Percentiles rank a stretch among this genome's conserved stretches.
phyloP scores from a whole-genome alignment of 129 eudicot species.

The Artemisia tridentata region DNA sequence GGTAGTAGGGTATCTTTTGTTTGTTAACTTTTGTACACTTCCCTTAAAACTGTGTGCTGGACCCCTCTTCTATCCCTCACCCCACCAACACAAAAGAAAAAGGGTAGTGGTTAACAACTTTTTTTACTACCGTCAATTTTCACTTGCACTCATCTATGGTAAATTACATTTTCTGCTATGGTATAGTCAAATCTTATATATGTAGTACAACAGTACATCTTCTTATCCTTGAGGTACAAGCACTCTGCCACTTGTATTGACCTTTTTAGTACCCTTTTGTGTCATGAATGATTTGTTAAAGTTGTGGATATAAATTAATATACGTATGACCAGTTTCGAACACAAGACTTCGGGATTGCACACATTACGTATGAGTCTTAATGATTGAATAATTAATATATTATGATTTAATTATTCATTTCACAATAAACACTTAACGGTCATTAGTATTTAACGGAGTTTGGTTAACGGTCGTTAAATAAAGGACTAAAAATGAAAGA shows the following conservation, averaged over 20 bases:
- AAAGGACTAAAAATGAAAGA: too few species aligned
- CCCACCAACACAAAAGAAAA: conserved; percentile 40
- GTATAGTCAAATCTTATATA: neutral
- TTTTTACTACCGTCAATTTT: conserved; percentile 26
- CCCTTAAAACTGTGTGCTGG: conserved; percentile 65
- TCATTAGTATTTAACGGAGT: too few species aligned
- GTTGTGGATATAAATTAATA: too few species aligned
- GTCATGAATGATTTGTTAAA: too few species aligned
- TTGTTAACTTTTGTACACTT: conserved; percentile 69
- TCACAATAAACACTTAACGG: too few species aligned
- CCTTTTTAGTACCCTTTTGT: conserved; percentile 13
- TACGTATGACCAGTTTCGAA: too few species aligned
- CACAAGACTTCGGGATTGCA: too few species aligned
- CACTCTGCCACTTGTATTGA: neutral
- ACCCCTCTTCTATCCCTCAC: conserved; percentile 45
- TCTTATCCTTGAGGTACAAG: conserved; percentile 19
- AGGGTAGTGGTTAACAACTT: conserved; percentile 47
- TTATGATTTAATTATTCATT: too few species aligned
- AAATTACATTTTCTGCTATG: neutral
- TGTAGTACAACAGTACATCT: conserved; percentile 11
- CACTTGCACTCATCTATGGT: too few species aligned
- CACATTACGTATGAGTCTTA: too few species aligned
- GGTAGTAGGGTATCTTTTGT: conserved; percentile 62
- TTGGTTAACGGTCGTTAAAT: too few species aligned
- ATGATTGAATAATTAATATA: too few species aligned